phyloP scores from a whole-genome alignment of 106 monocot genomes.

The Platanthera guangdongensis region DNA sequence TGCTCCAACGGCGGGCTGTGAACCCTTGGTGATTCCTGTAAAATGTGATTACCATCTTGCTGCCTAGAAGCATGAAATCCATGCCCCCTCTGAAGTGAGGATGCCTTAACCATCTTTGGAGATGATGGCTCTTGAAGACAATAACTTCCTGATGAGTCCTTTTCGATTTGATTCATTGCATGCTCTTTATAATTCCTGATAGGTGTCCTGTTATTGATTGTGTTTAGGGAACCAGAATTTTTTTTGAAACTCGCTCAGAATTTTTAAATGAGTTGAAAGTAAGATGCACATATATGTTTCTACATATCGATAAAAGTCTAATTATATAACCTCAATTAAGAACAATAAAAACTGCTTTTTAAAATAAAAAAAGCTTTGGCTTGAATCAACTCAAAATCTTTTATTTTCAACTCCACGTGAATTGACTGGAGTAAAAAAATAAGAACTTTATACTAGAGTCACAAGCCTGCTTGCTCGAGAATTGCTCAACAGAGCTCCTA shows the following conservation, averaged over 20 bases:
- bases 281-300: too few species aligned
- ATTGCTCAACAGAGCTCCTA: too few species aligned
- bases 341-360: too few species aligned
- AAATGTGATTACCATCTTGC: slow-evolving; percentile 37
- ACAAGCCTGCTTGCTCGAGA: too few species aligned
- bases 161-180: slow-evolving; percentile 46
- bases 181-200: slow-evolving; percentile 47
- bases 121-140: slow-evolving; percentile 58
- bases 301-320: too few species aligned
- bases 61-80: slow-evolving; percentile 40
- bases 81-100: slow-evolving; percentile 71
- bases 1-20: slow-evolving; percentile 50
- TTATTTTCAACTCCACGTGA: too few species aligned
- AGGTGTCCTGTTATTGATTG: slow-evolving; percentile 46
- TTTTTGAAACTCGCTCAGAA: neutral
- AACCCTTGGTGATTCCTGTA: slow-evolving; percentile 62
- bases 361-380: too few species aligned
- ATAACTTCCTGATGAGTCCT: slow-evolving; percentile 40
- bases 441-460: too few species aligned
- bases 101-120: slow-evolving; percentile 78
- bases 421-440: too few species aligned
- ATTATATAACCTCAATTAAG: too few species aligned
- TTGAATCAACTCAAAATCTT: too few species aligned
- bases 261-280: too few species aligned
- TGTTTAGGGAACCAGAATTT: neutral